These are phyloP conservation scores for Trichoderma simmonsii DNA, from an alignment of 2,329 filamentous ascomycete genomes.

Conservation along the genomic window DNA sequence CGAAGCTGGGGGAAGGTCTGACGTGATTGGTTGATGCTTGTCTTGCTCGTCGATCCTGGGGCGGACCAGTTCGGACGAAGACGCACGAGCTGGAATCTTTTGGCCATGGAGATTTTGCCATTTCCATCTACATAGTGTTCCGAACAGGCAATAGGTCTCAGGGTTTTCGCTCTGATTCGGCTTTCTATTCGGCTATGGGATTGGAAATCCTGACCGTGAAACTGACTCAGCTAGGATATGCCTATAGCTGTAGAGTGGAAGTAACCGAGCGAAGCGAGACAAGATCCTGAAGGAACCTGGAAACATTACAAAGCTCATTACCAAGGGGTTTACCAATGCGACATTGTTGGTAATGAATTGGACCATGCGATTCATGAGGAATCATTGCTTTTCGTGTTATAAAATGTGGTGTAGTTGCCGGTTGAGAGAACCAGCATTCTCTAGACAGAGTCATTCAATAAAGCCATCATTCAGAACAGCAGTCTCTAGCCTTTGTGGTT, in stretches of 20 bases:
- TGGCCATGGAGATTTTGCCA: not conserved
- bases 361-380: not conserved
- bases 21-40: not conserved
- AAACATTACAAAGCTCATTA: not conserved
- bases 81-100: not conserved
- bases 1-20: not conserved
- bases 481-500: not conserved
- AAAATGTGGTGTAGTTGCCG: not conserved
- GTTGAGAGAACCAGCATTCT: not conserved
- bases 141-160: not conserved
- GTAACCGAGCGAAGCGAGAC: not conserved
- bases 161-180: not conserved
- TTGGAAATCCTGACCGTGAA: not conserved
- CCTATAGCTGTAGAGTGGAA: not conserved
- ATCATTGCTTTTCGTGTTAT: not conserved
- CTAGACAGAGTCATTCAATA: not conserved
- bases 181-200: not conserved
- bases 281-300: not conserved
- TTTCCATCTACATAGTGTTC: not conserved
- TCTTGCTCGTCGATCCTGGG: not conserved
- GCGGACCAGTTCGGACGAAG: constrained; percentile 13
- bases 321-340: not conserved
- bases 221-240: not conserved
- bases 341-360: not conserved
- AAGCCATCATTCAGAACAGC: not conserved